Percentiles rank a stretch among this genome's conserved stretches.
phyloP scores from a whole-genome alignment of 2,329 filamentous ascomycete species.

The Karstenula rhodostoma region DNA sequence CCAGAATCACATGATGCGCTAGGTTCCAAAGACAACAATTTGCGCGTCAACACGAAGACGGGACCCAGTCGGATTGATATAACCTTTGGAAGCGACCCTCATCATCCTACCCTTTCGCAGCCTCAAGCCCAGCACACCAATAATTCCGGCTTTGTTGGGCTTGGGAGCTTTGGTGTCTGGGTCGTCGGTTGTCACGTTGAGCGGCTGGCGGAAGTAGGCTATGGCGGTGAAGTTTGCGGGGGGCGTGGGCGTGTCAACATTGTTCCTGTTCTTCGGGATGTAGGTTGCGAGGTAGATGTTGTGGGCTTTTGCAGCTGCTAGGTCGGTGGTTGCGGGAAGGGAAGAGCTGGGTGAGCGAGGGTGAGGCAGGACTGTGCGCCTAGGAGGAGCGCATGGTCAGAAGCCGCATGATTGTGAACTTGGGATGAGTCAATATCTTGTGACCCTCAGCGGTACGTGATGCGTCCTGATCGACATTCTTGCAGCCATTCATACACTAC shows the following conservation, averaged over 20 bases:
- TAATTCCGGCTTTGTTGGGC: conserved; percentile 17
- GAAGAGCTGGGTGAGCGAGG: conserved; percentile 8
- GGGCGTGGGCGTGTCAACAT: conserved; percentile 2
- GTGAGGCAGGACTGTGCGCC: conserved; percentile 3
- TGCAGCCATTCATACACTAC: neutral
- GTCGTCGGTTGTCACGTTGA: conserved; percentile 12
- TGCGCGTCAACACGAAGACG: too few species aligned
- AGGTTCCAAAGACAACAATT: too few species aligned
- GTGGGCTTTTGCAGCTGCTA: conserved; percentile 13
- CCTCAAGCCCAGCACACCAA: conserved; percentile 18
- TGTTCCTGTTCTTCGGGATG: conserved; percentile 1
- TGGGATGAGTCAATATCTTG: neutral
- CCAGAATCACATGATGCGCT: too few species aligned
- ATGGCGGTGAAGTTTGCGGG: conserved; percentile 17
- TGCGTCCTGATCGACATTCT: neutral
- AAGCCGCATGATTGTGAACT: neutral
- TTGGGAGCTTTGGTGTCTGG: conserved; percentile 10
- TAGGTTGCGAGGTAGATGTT: conserved; percentile 24
- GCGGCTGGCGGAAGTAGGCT: conserved; percentile 18
- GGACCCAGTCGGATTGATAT: too few species aligned
- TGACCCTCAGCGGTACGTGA: neutral
- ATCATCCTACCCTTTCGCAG: neutral
- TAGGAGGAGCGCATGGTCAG: conserved; percentile 1
- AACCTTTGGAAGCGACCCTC: neutral
- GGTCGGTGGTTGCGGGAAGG: neutral